Conservation (phyloP, 2,329 filamentous ascomycete genomes). For the Penicillium sp. region DNA sequence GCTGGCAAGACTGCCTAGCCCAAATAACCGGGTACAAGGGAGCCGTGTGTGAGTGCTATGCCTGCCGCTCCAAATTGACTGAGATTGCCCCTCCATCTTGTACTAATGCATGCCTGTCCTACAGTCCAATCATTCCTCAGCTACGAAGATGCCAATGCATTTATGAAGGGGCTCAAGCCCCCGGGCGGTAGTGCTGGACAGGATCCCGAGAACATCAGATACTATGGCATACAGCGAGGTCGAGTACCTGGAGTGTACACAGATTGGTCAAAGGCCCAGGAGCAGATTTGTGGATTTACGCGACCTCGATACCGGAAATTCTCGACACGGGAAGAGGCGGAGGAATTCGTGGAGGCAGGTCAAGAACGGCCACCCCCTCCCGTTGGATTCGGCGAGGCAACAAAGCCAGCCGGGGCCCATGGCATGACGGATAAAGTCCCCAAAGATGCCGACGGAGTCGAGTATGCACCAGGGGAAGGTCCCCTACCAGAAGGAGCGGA, state of each 20-base stretch:
- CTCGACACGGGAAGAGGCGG: slow-evolving; percentile 65
- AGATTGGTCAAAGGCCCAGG: slow-evolving; percentile 66
- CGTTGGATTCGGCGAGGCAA: slow-evolving; percentile 31
- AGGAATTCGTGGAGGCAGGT: slow-evolving; percentile 64
- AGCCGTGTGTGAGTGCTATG: slow-evolving; percentile 60
- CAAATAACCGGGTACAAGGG: slow-evolving; percentile 64
- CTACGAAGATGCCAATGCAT: slow-evolving; percentile 73
- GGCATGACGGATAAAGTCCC: slow-evolving; percentile 42
- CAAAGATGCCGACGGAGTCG: slow-evolving; percentile 44
- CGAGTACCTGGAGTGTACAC: slow-evolving; percentile 61
- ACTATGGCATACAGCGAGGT: slow-evolving; percentile 60
- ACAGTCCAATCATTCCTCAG: slow-evolving; percentile 77
- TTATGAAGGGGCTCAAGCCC: slow-evolving; percentile 61
- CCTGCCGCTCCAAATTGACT: not conserved
- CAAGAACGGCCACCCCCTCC: slow-evolving; percentile 25
- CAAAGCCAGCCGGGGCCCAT: slow-evolving; percentile 35
- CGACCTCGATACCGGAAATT: slow-evolving; percentile 69
- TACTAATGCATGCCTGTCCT: slow-evolving; percentile 1
- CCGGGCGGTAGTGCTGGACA: slow-evolving; percentile 35
- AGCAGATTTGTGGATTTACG: slow-evolving; percentile 71
- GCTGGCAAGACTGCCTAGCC: slow-evolving; percentile 60
- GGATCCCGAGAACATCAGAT: slow-evolving; percentile 47
- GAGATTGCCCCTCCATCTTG: not conserved
- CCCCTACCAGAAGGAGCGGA: slow-evolving; percentile 56
- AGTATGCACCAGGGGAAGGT: slow-evolving; percentile 53